Conservation (phyloP, 257 asterid genomes). For the Ilex asprella region DNA sequence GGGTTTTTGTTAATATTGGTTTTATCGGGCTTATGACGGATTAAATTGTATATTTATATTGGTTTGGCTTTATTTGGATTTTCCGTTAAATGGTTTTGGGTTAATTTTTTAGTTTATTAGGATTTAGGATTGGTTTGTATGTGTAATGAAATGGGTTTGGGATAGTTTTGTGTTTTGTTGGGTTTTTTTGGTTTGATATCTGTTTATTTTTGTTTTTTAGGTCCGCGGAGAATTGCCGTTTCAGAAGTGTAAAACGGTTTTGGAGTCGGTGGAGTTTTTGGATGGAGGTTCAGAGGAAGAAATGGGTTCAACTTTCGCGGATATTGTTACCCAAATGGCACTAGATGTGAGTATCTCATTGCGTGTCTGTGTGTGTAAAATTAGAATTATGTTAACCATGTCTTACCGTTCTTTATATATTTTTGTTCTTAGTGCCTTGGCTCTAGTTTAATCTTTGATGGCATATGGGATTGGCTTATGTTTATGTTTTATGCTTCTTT, state of each 20-base stretch:
- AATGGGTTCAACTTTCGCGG: conserved; percentile 91
- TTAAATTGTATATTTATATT: not conserved
- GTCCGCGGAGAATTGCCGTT: conserved; percentile 89
- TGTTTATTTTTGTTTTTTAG: conserved; percentile 27
- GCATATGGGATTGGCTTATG: too few species aligned
- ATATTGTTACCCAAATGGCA: conserved; percentile 87
- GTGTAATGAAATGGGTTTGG: conserved; percentile 3
- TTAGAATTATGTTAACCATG: not conserved
- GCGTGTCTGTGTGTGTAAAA: not conserved
- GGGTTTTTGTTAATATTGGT: not conserved
- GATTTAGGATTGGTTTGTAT: too few species aligned
- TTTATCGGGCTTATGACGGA: not conserved
- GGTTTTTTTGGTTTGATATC: not conserved
- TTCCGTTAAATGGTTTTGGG: too few species aligned
- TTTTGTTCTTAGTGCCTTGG: not conserved
- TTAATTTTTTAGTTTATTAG: conserved; percentile 1
- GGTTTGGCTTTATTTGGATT: too few species aligned
- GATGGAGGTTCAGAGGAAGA: conserved; percentile 70
- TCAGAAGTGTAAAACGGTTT: conserved; percentile 77
- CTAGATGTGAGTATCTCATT: conserved; percentile 68
- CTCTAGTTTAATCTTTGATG: too few species aligned
- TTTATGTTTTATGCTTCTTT: too few species aligned
- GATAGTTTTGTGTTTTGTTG: conserved; percentile 1
- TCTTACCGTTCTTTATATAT: not conserved
- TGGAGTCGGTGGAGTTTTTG: conserved; percentile 81